These are phyloP conservation scores for Colletotrichum orbiculare DNA, from an alignment of 2,329 filamentous ascomycete species.

Conservation along the genomic window DNA sequence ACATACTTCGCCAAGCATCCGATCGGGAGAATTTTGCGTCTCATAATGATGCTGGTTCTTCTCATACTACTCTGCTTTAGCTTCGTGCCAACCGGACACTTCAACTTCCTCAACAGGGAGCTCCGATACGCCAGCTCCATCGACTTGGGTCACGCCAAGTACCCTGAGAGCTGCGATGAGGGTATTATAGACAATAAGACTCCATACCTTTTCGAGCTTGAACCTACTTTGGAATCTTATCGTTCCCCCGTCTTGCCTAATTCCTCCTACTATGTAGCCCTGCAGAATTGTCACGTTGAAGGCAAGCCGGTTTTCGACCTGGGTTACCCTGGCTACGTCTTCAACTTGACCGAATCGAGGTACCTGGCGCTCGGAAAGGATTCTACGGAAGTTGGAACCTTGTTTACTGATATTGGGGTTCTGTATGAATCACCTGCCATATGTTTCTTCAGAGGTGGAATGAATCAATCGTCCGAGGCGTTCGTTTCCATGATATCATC, in stretches of 20 bases:
- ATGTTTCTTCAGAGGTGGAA: neutral
- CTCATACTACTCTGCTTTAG: neutral
- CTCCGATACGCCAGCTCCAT: neutral
- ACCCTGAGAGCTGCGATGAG: neutral
- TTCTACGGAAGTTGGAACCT: neutral
- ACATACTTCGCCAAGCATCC: conserved; percentile 1
- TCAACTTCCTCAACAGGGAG: neutral
- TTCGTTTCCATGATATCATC: conserved; percentile 11
- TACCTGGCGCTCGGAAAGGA: neutral
- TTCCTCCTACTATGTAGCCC: too few relatives aligned
- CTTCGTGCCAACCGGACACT: neutral
- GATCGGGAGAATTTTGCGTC: neutral
- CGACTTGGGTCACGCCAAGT: neutral
- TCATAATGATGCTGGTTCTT: neutral
- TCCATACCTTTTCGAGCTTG: too few relatives aligned
- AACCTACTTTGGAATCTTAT: too few relatives aligned
- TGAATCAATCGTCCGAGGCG: neutral
- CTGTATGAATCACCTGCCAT: conserved; percentile 5
- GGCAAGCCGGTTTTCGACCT: too few relatives aligned
- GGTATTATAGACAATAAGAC: too few relatives aligned
- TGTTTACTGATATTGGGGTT: neutral
- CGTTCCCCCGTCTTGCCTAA: too few relatives aligned
- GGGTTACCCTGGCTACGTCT: neutral
- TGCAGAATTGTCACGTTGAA: too few relatives aligned
- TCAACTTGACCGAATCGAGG: neutral